Evolutionary conservation across 345 rosid species (phyloP), one percentile per base, ranked within the genome.

Genomic region (Citrus mangshanensis): DNA sequence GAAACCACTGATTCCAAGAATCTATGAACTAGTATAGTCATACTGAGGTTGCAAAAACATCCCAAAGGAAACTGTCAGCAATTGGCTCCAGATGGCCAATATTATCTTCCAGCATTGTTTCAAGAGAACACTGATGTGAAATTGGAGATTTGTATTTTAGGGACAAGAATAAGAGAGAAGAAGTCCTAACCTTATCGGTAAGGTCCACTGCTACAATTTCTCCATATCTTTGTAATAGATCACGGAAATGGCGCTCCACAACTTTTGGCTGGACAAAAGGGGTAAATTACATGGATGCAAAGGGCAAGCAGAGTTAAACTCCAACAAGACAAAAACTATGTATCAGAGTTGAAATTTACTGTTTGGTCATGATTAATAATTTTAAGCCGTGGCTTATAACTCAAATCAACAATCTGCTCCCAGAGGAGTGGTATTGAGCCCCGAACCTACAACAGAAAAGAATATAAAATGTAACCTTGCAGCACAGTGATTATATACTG

Each of bases 361-460:
- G 82, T 90, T 63, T 91, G 89, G 75, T 91, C 98, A 58, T 89
- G 82, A 60, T 86, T 78, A 80, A 93, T 92, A 74, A 95, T 85
- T 70, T 77, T 89, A 77, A 95, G 94, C 49, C 21, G 86, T 81
- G 99, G 99, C 82, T 92, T 93, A 76, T 93, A 95, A 90, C 97
- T 95, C 86, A 95, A 89, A 85, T 95, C 99, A 78, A 93, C 99
- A 76, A 93, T 95, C 85, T 95, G 99, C 90, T 95, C 99, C 99
- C 99, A 95, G 32, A 95, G 94, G 79, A 95, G 92, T 70, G 99
- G 99, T 82, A 95, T 90, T 49, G 99, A 95, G 76, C 99, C 99
- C 75, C 99, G 94, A 73, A 92, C 82, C 99, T 95, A 91, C 62
- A 76, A 74, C 62, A 59, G 51, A 63, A 66, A 72, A 38, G 24